Percentiles rank a stretch among this genome's conserved stretches.
These are phyloP conservation scores for Deinandra increscens DNA, from an alignment of 129 eudicot genomes.

Conservation along the genomic window DNA sequence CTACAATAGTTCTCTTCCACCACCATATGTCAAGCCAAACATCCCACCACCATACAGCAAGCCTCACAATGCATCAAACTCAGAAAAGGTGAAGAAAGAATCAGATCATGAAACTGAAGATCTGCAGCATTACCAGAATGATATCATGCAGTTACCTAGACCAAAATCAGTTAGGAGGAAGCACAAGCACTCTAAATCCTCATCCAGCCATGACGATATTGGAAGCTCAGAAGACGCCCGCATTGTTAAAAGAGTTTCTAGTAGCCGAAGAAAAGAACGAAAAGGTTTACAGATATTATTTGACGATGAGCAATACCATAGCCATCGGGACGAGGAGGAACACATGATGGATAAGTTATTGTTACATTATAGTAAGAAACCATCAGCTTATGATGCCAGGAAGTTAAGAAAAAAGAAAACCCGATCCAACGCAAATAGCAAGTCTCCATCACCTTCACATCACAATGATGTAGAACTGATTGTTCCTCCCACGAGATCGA, in stretches of 20 bases:
- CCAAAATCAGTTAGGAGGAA: constrained; percentile 70
- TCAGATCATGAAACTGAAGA: constrained; percentile 31
- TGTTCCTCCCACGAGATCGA: constrained; percentile 55
- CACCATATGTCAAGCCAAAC: constrained; percentile 69
- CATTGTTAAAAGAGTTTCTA: constrained; percentile 47
- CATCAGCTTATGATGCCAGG: constrained; percentile 51
- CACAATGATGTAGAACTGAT: constrained; percentile 36
- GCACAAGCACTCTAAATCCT: constrained; percentile 50
- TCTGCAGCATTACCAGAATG: constrained; percentile 31
- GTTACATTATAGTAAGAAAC: constrained; percentile 81
- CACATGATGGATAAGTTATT: constrained; percentile 73
- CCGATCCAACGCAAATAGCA: constrained; percentile 30
- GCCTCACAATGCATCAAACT: constrained; percentile 32
- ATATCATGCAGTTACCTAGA: constrained; percentile 50
- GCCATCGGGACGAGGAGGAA: constrained; percentile 66
- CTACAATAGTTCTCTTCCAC: constrained; percentile 46
- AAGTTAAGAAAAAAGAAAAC: constrained; percentile 47
- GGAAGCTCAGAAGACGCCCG: constrained; percentile 47
- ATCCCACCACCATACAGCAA: constrained; percentile 76
- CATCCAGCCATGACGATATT: constrained; percentile 38
- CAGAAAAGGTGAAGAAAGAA: constrained; percentile 28
- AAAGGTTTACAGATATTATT: constrained; percentile 75
- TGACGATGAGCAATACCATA: constrained; percentile 56
- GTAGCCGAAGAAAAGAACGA: constrained; percentile 74
- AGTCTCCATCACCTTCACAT: no score